phyloP scores from a whole-genome alignment of 257 asterid species.

The Phtheirospermum japonicum region DNA sequence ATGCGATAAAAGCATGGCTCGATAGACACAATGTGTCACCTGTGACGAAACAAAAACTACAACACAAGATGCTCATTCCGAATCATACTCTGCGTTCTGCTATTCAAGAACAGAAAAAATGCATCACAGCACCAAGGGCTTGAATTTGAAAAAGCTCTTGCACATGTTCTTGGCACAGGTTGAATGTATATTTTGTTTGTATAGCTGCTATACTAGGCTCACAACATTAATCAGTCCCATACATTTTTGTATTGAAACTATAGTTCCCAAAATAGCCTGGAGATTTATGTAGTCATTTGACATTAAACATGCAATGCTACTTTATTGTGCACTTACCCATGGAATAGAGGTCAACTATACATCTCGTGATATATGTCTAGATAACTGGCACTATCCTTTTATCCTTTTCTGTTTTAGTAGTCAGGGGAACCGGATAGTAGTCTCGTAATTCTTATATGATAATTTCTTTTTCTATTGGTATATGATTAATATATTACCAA shows the following conservation, averaged over 20 bases:
- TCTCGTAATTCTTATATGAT: no score
- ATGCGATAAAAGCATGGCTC: constrained; percentile 71
- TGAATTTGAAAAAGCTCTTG: constrained; percentile 1
- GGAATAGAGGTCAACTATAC: no score
- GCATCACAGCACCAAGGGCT: neutral
- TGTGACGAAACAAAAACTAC: constrained; percentile 55
- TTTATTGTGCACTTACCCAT: no score
- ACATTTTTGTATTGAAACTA: neutral
- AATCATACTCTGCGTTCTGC: constrained; percentile 63
- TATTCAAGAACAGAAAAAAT: constrained; percentile 65
- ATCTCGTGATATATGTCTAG: no score
- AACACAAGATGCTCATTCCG: constrained; percentile 58
- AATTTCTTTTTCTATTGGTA: no score
- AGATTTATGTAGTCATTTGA: constrained; percentile 2
- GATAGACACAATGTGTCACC: constrained; percentile 60
- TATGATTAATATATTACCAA: no score
- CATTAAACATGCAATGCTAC: neutral
- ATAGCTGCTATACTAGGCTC: constrained; percentile 16
- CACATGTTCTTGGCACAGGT: constrained; percentile 1
- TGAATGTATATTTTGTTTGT: constrained; percentile 1
- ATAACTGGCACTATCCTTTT: no score
- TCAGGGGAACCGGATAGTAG: no score
- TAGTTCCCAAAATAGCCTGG: neutral
- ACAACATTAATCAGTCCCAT: neutral
- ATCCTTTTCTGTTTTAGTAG: no score